Base-by-base conservation (phyloP, 345 rosid genomes). In the Eucalyptus camaldulensis region DNA sequence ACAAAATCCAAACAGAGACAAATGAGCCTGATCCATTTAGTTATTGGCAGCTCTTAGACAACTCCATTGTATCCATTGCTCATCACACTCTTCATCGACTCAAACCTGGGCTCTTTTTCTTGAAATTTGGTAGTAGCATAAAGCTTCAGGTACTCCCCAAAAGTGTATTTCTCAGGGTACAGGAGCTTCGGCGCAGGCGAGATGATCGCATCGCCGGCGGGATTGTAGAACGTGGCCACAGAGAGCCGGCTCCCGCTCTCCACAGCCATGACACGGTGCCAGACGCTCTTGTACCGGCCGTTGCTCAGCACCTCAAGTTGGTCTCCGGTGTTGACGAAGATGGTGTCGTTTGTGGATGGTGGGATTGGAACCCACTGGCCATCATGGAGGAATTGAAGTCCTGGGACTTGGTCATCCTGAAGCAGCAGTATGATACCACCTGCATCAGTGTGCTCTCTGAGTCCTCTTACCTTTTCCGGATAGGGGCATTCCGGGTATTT, bases 391-490 rank as follows among this genome's bases (percentile, higher is more conserved):
- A 97, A 97, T 87, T 96, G 96, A 22, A 97, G 98, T 51, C 97
- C 98, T 7, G 96, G 97, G 58, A 97, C 96, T 89, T 95, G 95
- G 86, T 97, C 97, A 90, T 97, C 98, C 85, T 97, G 99, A 87
- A 96, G 93, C 90, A 96, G 90, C 85, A 95, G 91, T 85, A 97
- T 96, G 95, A 97, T 96, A 72, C 98, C 99, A 9, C 98, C 99
- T 1, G 98, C 98, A 90, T 96, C 99, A 0, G 97, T 95, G 90
- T 96, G 99, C 90, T 96, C 97, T 88, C 98, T 89, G 22, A 96
- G 96, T 51, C 99, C 99, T 93, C 98, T 92, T 45, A 97, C 95
- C 54, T 93, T 95, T 88, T 95, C 95, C 7, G 99, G 98, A 60
- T 90, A 90, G 43, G 97, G 95, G 83, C 99, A 97, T 37, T 95